Conservation (phyloP, 176 grass and related monocot species). For the Chloris gayana region DNA sequence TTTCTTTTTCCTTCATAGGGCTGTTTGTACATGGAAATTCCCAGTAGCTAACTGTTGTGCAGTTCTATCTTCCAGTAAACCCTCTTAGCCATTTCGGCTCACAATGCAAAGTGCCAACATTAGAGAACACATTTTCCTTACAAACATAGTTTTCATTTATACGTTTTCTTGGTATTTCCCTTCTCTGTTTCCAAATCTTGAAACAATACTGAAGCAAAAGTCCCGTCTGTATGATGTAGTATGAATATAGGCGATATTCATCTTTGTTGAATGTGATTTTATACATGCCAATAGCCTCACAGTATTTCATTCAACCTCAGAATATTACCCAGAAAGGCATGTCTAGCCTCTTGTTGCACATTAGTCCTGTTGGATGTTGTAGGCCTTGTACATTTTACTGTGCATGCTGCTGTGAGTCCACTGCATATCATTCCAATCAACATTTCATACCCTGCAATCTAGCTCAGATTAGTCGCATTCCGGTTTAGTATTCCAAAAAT, state of each 20-base stretch:
- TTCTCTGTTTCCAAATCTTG: neutral
- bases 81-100: neutral
- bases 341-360: neutral
- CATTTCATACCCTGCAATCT: no score
- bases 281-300: neutral
- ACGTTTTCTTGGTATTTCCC: no score
- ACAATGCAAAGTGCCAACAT: neutral
- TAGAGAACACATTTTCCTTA: neutral
- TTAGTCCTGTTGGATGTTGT: neutral
- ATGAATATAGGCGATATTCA: neutral
- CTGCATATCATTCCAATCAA: neutral
- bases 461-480: neutral
- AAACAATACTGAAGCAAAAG: neutral
- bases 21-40: no score
- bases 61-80: neutral
- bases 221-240: neutral
- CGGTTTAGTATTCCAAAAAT: neutral
- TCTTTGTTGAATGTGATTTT: neutral
- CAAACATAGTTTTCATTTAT: no score
- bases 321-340: neutral
- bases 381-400: slow-evolving; percentile 8
- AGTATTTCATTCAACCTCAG: slow-evolving; percentile 10
- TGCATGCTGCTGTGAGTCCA: neutral
- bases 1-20: no score
- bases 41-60: no score